Conservation (phyloP, 2,329 filamentous ascomycete genomes). For the Penicillium fuscoglaucum region DNA sequence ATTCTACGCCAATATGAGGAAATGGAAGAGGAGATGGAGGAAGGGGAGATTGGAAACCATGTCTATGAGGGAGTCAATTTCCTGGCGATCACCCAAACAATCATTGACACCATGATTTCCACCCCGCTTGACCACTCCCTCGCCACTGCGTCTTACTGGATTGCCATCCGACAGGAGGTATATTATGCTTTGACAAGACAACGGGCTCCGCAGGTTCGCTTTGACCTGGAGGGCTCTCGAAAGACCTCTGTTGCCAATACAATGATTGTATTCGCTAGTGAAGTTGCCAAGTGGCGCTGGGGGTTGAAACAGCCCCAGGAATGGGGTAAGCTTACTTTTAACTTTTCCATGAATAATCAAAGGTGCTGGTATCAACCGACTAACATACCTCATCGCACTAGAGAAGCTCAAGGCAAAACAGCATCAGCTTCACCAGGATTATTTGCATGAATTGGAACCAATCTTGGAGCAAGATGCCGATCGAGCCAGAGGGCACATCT, state of each 20-base stretch:
- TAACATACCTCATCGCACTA: neutral
- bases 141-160: slow-evolving; percentile 25
- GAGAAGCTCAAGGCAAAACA: neutral
- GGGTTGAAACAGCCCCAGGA: slow-evolving; percentile 11
- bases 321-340: slow-evolving; percentile 12
- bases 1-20: slow-evolving; percentile 30
- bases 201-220: slow-evolving; percentile 14
- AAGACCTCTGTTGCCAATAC: slow-evolving; percentile 14
- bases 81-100: slow-evolving; percentile 26
- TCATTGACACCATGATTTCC: slow-evolving; percentile 25
- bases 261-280: slow-evolving; percentile 22
- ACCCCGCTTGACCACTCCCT: slow-evolving; percentile 19
- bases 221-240: slow-evolving; percentile 14
- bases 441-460: no score
- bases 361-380: neutral
- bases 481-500: no score
- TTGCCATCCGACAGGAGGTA: slow-evolving; percentile 28
- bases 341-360: neutral
- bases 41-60: slow-evolving; percentile 22
- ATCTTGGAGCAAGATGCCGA: no score
- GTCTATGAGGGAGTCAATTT: slow-evolving; percentile 20
- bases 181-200: slow-evolving; percentile 27
- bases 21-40: slow-evolving; percentile 32
- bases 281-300: slow-evolving; percentile 26
- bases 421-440: no score